A percentile compares a stretch with the other conserved stretches of the same genome.
These are phyloP conservation scores for Macrotyloma uniflorum DNA, from an alignment of 306 rosid genomes.

Conservation along the genomic window DNA sequence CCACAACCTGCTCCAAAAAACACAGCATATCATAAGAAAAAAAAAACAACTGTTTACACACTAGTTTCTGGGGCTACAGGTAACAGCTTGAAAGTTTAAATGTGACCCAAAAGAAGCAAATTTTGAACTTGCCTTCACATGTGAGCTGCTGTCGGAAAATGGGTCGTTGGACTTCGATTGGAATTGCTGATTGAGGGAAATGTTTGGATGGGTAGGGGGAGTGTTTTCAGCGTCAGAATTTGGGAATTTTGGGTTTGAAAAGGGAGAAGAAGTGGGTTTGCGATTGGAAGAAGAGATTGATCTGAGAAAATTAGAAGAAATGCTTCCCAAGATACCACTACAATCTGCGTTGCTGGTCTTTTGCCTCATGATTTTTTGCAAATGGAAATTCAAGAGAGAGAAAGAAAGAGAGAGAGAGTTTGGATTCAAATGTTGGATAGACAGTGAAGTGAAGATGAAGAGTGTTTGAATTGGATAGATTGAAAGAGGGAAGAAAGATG, in stretches of 20 bases:
- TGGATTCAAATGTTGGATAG: background rate
- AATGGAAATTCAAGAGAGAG: constrained; percentile 1
- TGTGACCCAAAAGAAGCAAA: background rate
- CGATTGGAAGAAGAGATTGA: constrained; percentile 65
- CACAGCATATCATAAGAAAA: background rate
- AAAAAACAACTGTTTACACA: background rate
- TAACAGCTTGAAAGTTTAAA: constrained; percentile 1
- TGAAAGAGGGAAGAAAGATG: background rate
- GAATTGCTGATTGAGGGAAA: constrained; percentile 38
- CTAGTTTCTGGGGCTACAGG: background rate
- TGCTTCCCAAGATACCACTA: constrained; percentile 60
- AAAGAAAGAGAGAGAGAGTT: constrained; percentile 37
- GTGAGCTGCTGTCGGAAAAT: constrained; percentile 36
- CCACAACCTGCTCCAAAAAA: constrained; percentile 63
- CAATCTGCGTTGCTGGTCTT: constrained; percentile 40
- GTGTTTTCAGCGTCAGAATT: constrained; percentile 57
- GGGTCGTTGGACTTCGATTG: constrained; percentile 33
- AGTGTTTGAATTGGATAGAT: background rate
- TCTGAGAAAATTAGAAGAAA: constrained; percentile 69
- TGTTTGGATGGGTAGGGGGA: constrained; percentile 73
- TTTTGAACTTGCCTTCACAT: constrained; percentile 54
- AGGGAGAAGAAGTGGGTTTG: constrained; percentile 35
- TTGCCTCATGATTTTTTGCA: constrained; percentile 54
- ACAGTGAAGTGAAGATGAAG: constrained; percentile 14
- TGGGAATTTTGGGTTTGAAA: constrained; percentile 33